These are phyloP conservation scores for Diaporthe eres DNA, from an alignment of 2,329 filamentous ascomycete species.

Conservation along the genomic window DNA sequence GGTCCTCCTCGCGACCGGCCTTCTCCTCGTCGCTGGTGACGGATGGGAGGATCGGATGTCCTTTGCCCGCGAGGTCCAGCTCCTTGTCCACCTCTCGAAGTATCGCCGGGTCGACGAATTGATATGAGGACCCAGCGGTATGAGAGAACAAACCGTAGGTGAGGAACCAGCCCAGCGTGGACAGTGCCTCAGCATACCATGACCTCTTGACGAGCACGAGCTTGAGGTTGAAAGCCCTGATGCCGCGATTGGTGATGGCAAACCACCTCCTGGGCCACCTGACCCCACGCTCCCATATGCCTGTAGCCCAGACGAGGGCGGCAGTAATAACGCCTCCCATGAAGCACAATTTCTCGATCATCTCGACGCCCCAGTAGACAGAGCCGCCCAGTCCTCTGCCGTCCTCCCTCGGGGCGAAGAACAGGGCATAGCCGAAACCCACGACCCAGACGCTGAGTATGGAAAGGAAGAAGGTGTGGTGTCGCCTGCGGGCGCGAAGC, in stretches of 20 bases:
- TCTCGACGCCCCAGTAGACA: conserved; percentile 96
- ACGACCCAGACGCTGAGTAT: conserved; percentile 85
- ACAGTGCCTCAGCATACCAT: conserved; percentile 84
- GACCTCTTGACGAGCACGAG: conserved; percentile 88
- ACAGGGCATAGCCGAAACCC: conserved; percentile 90
- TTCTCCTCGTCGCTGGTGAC: conserved; percentile 68
- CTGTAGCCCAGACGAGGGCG: conserved; percentile 91
- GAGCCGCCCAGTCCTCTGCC: conserved; percentile 91
- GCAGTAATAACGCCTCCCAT: conserved; percentile 91
- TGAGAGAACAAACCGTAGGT: conserved; percentile 81
- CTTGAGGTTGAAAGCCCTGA: conserved; percentile 96
- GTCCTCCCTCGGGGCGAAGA: conserved; percentile 96
- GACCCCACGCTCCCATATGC: conserved; percentile 95
- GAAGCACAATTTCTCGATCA: conserved; percentile 89
- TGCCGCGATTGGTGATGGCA: conserved; percentile 86
- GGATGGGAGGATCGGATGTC: conserved; percentile 57
- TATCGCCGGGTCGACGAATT: conserved; percentile 78
- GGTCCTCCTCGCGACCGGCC: conserved; percentile 86
- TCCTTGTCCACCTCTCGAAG: conserved; percentile 73
- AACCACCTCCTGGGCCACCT: conserved; percentile 96
- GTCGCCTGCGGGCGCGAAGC: conserved; percentile 86
- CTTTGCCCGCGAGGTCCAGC: conserved; percentile 61
- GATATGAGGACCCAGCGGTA: conserved; percentile 78
- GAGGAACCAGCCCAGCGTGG: conserved; percentile 81
- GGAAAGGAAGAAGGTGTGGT: conserved; percentile 93